A percentile compares a stretch with the other conserved stretches of the same genome.
These are phyloP conservation scores for Blastomyces silverae DNA, from an alignment of 2,329 filamentous ascomycete species.

Conservation along the genomic window DNA sequence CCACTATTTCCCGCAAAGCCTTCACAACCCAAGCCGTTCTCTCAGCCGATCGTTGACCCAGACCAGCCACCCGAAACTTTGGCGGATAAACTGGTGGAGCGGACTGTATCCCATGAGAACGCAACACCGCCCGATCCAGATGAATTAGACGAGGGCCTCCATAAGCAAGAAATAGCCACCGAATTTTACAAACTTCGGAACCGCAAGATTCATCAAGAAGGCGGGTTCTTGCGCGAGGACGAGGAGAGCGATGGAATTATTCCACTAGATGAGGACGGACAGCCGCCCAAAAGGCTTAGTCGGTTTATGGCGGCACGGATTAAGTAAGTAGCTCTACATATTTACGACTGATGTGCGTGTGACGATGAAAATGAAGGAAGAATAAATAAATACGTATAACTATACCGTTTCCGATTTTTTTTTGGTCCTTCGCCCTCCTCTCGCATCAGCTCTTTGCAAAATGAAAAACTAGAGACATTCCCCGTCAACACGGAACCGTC, in stretches of 20 bases:
- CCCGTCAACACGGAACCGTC: constrained; percentile 10
- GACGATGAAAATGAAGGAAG: neutral
- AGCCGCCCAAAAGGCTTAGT: constrained; percentile 37
- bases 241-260: constrained; percentile 56
- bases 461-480: neutral
- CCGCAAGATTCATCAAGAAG: constrained; percentile 71
- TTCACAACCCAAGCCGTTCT: constrained; percentile 35
- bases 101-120: constrained; percentile 32
- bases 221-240: constrained; percentile 70
- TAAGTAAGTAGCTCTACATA: constrained; percentile 23
- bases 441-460: neutral
- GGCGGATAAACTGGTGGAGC: constrained; percentile 53
- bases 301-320: constrained; percentile 45
- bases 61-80: constrained; percentile 31
- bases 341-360: constrained; percentile 2
- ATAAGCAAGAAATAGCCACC: constrained; percentile 69
- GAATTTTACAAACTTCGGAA: constrained; percentile 81
- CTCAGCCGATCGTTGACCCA: constrained; percentile 30
- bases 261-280: constrained; percentile 50
- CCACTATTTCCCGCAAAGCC: constrained; percentile 37
- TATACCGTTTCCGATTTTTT: too few species aligned
- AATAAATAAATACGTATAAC: neutral
- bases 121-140: constrained; percentile 47
- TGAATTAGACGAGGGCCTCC: constrained; percentile 64
- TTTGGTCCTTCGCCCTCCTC: neutral